Evolutionary conservation across 345 rosid genomes (phyloP).

Genomic region (Aquilaria yunnanensis): DNA sequence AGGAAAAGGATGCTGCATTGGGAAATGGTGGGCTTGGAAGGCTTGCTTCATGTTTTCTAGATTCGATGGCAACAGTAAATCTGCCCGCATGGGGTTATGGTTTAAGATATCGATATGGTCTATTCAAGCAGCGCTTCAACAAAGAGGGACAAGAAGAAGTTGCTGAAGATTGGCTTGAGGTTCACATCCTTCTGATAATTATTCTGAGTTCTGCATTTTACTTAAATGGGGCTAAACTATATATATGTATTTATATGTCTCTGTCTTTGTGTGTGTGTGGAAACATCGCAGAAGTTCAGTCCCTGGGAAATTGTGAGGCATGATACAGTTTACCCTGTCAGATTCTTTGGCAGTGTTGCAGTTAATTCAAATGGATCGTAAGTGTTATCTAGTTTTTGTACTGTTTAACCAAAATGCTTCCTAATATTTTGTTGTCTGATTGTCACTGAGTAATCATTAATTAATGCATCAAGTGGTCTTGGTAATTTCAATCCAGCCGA

Average conservation of each 20-base stretch:
- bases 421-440: not conserved
- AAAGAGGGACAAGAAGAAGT: conserved; percentile 89
- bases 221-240: conserved; percentile 6
- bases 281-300: conserved; percentile 78
- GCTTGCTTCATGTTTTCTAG: conserved; percentile 94
- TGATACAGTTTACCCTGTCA: conserved; percentile 77
- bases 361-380: conserved; percentile 79
- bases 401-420: not conserved
- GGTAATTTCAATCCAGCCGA: conserved; percentile 41
- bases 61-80: conserved; percentile 93
- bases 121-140: conserved; percentile 80
- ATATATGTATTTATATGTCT: not conserved
- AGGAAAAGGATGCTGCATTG: conserved; percentile 99
- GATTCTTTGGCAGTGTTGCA: conserved; percentile 77
- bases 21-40: conserved; percentile 99
- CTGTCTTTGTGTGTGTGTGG: conserved; percentile 13
- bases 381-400: conserved; percentile 26
- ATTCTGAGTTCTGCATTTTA: not conserved
- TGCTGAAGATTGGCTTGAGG: conserved; percentile 99
- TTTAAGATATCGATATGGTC: conserved; percentile 86
- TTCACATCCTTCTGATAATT: conserved; percentile 18
- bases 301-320: conserved; percentile 99
- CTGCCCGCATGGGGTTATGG: conserved; percentile 99
- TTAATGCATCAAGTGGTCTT: conserved; percentile 6
- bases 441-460: conserved; percentile 2